A percentile compares a stretch with the other conserved stretches of the same genome.
phyloP scores from a whole-genome alignment of 108 stramenopile genomes.

The Hondaea fermentalgiana region DNA sequence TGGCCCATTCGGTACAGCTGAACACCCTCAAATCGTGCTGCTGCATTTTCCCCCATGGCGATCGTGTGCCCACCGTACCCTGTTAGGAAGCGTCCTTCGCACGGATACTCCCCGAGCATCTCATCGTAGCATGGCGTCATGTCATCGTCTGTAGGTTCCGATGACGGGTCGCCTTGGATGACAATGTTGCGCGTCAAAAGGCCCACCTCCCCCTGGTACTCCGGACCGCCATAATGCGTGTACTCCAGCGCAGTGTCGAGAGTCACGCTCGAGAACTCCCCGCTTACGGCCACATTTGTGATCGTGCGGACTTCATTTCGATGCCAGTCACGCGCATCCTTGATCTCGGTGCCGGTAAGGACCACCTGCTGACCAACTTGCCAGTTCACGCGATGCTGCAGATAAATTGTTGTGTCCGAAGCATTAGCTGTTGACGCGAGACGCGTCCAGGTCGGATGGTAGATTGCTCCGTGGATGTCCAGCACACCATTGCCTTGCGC shows the following conservation, averaged over 20 bases:
- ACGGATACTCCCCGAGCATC: not conserved
- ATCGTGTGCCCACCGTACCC: slow-evolving; percentile 54
- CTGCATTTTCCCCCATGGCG: slow-evolving; percentile 21
- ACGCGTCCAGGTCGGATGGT: slow-evolving; percentile 44
- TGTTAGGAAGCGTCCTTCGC: slow-evolving; percentile 23
- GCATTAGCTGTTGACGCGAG: slow-evolving; percentile 31
- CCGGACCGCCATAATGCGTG: slow-evolving; percentile 34
- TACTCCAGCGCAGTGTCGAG: slow-evolving; percentile 17
- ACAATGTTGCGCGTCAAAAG: slow-evolving; percentile 41
- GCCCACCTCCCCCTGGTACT: slow-evolving; percentile 53
- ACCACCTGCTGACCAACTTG: slow-evolving; percentile 40
- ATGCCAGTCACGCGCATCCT: slow-evolving; percentile 34
- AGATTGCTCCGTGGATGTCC: slow-evolving; percentile 31
- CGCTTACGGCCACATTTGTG: not conserved
- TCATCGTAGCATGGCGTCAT: not conserved
- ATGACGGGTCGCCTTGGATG: slow-evolving; percentile 37
- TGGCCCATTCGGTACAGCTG: slow-evolving; percentile 51
- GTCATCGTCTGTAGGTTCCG: not conserved
- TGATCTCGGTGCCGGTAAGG: slow-evolving; percentile 31
- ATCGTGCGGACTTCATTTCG: slow-evolving; percentile 41
- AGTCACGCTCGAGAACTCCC: slow-evolving; percentile 27
- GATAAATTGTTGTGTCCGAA: slow-evolving; percentile 22
- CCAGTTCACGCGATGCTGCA: slow-evolving; percentile 47
- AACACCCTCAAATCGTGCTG: slow-evolving; percentile 39
- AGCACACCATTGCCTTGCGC: not conserved